Base-by-base conservation (phyloP, 2,329 filamentous ascomycete species). In the Alternaria ethzedia region DNA sequence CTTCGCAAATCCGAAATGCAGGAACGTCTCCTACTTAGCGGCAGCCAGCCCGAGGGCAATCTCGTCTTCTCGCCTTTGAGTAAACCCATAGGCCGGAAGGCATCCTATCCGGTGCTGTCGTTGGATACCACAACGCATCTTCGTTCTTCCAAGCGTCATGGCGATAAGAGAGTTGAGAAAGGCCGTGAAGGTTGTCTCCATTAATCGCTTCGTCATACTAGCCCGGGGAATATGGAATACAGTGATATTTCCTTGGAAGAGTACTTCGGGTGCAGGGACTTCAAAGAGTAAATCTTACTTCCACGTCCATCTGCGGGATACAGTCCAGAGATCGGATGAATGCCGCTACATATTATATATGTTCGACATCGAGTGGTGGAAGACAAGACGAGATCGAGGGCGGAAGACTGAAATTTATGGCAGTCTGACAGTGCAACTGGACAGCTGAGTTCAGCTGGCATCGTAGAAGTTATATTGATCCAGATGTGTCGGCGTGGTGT, bases 381-480 rank as follows among this genome's bases (percentile, higher is more conserved):
- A 15, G n/a, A n/a, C 17, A 28, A 51, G 28, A 28, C 36, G 36
- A 41, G 12, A 15, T 36, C 11, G 49, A 51, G 32, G 12, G 11
- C 28, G 15, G 32, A 32, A 15, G 28, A 51, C 20, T 21, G 17
- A 23, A 2, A n/a, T 15, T 15, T 51, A 20, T 20, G 12, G 20
- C 20, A 36, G 49, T 23, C 17, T 51, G 21, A 36, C 17, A 21
- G 12, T 21, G 10, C 13, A 15, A 13, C 20, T 32, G 30, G 21
- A 17, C 52, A 26, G 17, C 52, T 13, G 21, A 36, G 30, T 13
- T 64, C 54, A 75, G 23, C 67, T 63, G 36, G 65, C 65, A 32
- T 77, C 70, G 52, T 75, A 78, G 21, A 76, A 73, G 21, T 62
- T 64, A 36, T 65, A 71, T 51, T 72, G 75, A 58, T 76, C 73